A percentile compares a stretch with the other conserved stretches of the same genome.
phyloP scores from a whole-genome alignment of 2,329 filamentous ascomycete species.

The Colletotrichum destructivum region DNA sequence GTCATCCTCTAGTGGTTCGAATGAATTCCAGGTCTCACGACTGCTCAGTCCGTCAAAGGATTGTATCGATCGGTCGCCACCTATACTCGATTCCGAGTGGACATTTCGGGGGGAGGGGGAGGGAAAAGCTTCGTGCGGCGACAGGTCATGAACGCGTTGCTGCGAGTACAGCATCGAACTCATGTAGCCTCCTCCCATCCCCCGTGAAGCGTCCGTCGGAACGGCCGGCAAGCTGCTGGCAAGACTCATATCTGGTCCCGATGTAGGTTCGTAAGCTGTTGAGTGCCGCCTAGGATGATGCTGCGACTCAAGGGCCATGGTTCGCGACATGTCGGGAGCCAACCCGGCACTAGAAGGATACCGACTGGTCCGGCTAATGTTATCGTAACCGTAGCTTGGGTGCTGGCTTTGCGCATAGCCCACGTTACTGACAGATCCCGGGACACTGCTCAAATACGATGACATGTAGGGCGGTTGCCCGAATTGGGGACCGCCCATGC shows the following conservation, averaged over 20 bases:
- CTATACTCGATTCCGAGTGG: conserved; percentile 30
- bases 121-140: conserved; percentile 33
- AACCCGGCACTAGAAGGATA: conserved; percentile 30
- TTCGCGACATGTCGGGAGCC: conserved; percentile 29
- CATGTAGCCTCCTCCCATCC: conserved; percentile 28
- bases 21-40: conserved; percentile 33
- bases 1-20: conserved; percentile 35
- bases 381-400: conserved; percentile 30
- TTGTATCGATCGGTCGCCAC: conserved; percentile 25
- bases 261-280: conserved; percentile 32
- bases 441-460: conserved; percentile 24
- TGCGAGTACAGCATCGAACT: conserved; percentile 34
- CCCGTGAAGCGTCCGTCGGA: conserved; percentile 18
- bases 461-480: conserved; percentile 30
- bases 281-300: conserved; percentile 38
- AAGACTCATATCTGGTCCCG: conserved; percentile 34
- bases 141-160: conserved; percentile 33
- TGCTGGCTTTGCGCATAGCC: conserved; percentile 28
- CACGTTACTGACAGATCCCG: conserved; percentile 25
- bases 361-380: conserved; percentile 13
- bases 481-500: conserved; percentile 25
- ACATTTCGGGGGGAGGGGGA: conserved; percentile 31
- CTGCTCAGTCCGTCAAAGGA: conserved; percentile 24
- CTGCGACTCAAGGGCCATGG: conserved; percentile 30
- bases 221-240: conserved; percentile 31